Evolutionary conservation across 805 yeast species (phyloP).

Genomic region (Candida orba): DNA sequence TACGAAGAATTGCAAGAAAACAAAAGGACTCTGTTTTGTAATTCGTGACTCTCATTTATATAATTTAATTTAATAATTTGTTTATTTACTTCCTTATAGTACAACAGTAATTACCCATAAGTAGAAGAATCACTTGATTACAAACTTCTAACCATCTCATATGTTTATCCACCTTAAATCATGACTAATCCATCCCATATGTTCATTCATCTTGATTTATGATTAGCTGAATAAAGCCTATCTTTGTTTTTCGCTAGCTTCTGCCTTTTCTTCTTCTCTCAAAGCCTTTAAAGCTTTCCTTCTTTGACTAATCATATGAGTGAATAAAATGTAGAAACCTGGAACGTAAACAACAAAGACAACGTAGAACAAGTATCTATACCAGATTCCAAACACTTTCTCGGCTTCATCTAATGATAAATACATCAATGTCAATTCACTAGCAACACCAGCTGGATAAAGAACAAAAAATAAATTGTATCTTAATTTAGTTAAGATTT

Average conservation of each 20-base stretch:
- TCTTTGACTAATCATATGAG: constrained; percentile 88
- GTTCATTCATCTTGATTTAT: no score
- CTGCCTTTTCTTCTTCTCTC: constrained; percentile 4
- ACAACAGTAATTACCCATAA: no score
- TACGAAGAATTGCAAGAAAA: no score
- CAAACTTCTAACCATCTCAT: neutral
- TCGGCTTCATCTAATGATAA: constrained; percentile 68
- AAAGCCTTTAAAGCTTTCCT: constrained; percentile 55
- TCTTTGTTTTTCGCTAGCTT: neutral
- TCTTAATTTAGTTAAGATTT: constrained; percentile 58
- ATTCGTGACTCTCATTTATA: neutral
- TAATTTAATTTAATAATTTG: neutral
- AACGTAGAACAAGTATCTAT: constrained; percentile 47
- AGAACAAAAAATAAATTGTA: constrained; percentile 77
- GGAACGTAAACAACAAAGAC: constrained; percentile 70
- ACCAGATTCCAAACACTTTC: constrained; percentile 38
- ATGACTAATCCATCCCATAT: no score
- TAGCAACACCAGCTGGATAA: constrained; percentile 89
- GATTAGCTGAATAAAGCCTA: no score
- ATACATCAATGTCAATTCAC: constrained; percentile 68
- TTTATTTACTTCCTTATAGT: no score
- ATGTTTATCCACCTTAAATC: no score
- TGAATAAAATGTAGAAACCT: constrained; percentile 76
- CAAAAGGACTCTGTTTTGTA: neutral
- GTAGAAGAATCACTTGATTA: no score